Evolutionary conservation across 2,329 filamentous ascomycete genomes (phyloP).

Genomic region (Beauveria rudraprayagi): DNA sequence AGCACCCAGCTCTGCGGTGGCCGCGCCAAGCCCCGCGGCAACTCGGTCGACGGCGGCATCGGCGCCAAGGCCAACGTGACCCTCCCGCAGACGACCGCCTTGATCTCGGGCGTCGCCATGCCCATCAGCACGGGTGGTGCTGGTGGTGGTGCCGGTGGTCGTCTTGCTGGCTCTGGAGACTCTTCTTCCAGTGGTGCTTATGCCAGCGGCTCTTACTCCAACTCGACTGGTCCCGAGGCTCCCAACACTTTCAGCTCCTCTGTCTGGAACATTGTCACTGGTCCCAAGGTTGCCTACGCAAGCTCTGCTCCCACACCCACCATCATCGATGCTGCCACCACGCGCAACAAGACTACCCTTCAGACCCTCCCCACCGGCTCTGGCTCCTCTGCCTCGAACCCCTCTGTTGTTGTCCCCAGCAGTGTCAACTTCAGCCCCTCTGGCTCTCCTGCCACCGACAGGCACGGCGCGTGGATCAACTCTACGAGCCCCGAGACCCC

Average conservation of each 20-base stretch:
- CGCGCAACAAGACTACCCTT: too few relatives aligned
- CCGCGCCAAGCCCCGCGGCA: conserved; percentile 12
- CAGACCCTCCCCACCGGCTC: background rate
- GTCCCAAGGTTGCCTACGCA: background rate
- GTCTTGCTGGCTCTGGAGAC: too few relatives aligned
- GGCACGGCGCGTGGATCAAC: background rate
- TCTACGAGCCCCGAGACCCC: background rate
- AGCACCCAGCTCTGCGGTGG: conserved; percentile 32
- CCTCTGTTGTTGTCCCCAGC: background rate
- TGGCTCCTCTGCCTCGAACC: background rate
- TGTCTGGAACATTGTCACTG: background rate
- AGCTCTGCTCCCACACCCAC: background rate
- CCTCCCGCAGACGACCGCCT: background rate
- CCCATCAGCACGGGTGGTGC: too few relatives aligned
- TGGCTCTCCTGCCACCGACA: background rate
- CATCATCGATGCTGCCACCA: too few relatives aligned
- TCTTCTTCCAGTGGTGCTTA: too few relatives aligned
- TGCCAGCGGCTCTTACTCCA: background rate
- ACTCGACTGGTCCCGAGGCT: background rate
- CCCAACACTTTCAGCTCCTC: background rate
- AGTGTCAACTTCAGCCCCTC: background rate
- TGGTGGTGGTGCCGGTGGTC: too few relatives aligned
- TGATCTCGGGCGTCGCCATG: background rate
- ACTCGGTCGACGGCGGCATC: background rate
- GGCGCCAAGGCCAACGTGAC: conserved; percentile 3